Evolutionary conservation across 1,284 basidiomycete genomes (phyloP).

Genomic region (Cryptococcus jaspeensis): DNA sequence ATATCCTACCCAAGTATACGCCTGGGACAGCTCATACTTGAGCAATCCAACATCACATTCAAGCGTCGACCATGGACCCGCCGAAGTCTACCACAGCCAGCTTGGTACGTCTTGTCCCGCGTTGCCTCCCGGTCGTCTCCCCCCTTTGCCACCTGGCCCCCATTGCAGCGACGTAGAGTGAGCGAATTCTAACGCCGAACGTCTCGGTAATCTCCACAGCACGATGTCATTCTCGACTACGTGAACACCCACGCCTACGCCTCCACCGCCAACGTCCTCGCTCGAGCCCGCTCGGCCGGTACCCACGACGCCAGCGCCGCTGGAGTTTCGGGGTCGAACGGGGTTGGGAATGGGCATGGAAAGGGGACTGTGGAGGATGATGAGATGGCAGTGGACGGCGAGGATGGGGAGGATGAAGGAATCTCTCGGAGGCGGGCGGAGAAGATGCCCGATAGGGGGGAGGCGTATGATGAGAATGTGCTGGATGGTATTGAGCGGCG

Average conservation of each 20-base stretch:
- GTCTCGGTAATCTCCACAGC: constrained; percentile 19
- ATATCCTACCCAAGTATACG: no score
- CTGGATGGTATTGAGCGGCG: constrained; percentile 36
- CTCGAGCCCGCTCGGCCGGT: constrained; percentile 3
- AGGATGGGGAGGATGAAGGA: background rate
- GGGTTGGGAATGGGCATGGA: constrained; percentile 4
- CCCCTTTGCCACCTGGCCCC: no score
- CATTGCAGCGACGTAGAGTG: no score
- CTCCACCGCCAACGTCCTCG: constrained; percentile 34
- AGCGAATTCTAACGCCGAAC: no score
- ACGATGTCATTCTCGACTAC: constrained; percentile 48
- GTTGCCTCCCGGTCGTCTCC: no score
- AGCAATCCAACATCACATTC: background rate
- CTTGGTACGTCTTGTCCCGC: background rate
- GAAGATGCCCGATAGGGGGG: background rate
- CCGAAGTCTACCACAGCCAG: background rate
- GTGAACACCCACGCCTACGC: constrained; percentile 38
- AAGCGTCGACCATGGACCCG: background rate
- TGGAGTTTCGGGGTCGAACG: background rate
- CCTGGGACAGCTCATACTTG: no score
- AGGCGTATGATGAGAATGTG: constrained; percentile 8
- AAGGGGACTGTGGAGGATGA: constrained; percentile 1
- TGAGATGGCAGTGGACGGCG: constrained; percentile 3
- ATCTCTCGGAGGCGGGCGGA: background rate
- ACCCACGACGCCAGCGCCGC: constrained; percentile 1